A percentile compares a stretch with the other conserved stretches of the same genome.
Evolutionary conservation across 1,284 basidiomycete genomes (phyloP).

Genomic region (Ceratobasidium sp.): DNA sequence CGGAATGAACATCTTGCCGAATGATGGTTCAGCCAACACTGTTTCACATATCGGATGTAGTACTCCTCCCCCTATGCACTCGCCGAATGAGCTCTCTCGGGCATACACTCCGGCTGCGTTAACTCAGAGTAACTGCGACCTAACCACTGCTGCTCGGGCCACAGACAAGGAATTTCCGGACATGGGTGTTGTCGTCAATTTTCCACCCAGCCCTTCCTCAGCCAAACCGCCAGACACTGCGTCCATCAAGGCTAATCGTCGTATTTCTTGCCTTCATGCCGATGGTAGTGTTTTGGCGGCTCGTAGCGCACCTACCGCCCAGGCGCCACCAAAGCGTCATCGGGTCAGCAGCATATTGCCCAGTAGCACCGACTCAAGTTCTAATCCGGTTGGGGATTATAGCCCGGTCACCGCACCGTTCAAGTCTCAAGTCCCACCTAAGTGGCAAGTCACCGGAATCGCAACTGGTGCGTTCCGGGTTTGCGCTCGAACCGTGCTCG

Average conservation of each 20-base stretch:
- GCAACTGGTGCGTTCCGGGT: background rate
- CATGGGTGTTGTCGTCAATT: background rate
- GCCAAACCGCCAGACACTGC: background rate
- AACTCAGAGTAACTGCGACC: background rate
- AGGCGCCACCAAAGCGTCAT: background rate
- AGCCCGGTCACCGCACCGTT: background rate
- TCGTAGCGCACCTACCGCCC: background rate
- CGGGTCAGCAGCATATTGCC: background rate
- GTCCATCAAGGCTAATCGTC: background rate
- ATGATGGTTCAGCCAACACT: background rate
- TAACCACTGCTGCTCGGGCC: background rate
- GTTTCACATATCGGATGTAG: background rate
- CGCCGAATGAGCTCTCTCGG: background rate
- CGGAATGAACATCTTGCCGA: constrained; percentile 2
- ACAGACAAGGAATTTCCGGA: background rate
- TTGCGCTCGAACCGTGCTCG: background rate
- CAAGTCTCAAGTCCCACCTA: background rate
- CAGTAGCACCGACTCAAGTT: background rate
- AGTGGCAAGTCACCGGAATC: background rate
- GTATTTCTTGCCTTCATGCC: background rate
- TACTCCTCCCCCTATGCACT: background rate
- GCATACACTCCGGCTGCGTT: background rate
- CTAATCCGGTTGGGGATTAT: background rate
- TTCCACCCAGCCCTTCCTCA: background rate
- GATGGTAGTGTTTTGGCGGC: background rate